Conservation (phyloP, 805 yeast species). For the Candida saitoana region DNA sequence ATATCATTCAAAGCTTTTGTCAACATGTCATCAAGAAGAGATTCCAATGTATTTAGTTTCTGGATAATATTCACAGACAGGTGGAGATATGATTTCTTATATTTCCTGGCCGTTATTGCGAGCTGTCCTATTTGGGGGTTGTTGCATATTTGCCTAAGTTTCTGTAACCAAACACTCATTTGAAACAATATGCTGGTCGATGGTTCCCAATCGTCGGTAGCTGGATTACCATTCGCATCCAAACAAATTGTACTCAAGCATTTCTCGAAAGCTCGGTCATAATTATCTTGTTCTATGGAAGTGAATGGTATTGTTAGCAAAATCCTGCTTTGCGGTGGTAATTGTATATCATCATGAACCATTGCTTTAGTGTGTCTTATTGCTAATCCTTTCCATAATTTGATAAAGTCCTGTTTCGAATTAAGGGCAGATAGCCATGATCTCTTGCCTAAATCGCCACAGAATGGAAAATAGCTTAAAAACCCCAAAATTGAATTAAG, state of each 20-base stretch:
- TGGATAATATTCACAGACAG: conserved; percentile 16
- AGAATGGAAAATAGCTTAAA: conserved; percentile 64
- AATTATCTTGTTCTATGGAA: conserved; percentile 80
- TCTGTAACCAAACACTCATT: conserved; percentile 68
- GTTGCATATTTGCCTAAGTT: conserved; percentile 75
- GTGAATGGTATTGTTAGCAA: conserved; percentile 72
- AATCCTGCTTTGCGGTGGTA: conserved; percentile 76
- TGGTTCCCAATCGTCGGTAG: conserved; percentile 46
- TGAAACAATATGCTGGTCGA: conserved; percentile 34
- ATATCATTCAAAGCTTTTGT: conserved; percentile 51
- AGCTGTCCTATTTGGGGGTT: conserved; percentile 58
- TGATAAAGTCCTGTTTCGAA: conserved; percentile 27
- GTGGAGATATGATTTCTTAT: conserved; percentile 12
- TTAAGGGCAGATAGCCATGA: conserved; percentile 36
- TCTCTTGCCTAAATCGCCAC: conserved; percentile 33
- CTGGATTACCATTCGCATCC: conserved; percentile 49
- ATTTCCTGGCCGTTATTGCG: conserved; percentile 19
- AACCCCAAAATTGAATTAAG: conserved; percentile 68
- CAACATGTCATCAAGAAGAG: conserved; percentile 64
- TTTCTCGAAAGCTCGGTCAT: conserved; percentile 57
- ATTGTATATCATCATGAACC: conserved; percentile 69
- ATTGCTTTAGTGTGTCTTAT: conserved; percentile 80
- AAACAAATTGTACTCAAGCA: conserved; percentile 57
- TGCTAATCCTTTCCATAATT: conserved; percentile 51
- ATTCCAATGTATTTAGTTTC: conserved; percentile 48